phyloP scores from a whole-genome alignment of 345 rosid genomes.

The Eucalyptus microcorys region DNA sequence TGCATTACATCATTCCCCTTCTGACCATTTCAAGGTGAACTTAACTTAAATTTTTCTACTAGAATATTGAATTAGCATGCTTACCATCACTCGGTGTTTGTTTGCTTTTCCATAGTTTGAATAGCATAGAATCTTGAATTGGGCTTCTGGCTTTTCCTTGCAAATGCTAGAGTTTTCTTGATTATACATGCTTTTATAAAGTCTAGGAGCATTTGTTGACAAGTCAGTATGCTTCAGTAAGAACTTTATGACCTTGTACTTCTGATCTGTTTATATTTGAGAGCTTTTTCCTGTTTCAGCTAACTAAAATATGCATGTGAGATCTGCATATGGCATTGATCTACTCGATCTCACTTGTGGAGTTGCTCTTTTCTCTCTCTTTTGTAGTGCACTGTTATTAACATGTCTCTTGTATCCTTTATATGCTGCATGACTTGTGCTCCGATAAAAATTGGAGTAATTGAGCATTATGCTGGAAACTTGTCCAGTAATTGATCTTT shows the following conservation, averaged over 20 bases:
- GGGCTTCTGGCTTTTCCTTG: neutral
- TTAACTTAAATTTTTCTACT: neutral
- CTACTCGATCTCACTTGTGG: neutral
- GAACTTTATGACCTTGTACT: neutral
- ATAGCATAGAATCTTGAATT: neutral
- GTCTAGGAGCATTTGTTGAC: neutral
- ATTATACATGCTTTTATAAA: neutral
- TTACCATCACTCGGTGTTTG: neutral
- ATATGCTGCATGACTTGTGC: neutral
- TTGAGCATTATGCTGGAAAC: neutral
- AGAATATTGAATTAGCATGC: neutral
- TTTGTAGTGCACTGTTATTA: neutral
- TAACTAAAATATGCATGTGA: neutral
- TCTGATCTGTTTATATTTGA: neutral
- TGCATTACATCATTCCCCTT: neutral
- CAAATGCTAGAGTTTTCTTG: neutral
- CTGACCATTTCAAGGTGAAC: neutral
- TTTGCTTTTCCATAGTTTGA: neutral
- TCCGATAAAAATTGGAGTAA: neutral
- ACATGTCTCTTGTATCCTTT: neutral
- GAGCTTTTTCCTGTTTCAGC: neutral
- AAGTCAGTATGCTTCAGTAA: neutral
- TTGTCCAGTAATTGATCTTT: neutral
- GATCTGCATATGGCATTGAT: neutral
- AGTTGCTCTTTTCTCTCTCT: neutral